Base-by-base conservation (phyloP, 1,284 basidiomycete genomes). In the Coriolopsis trogii region DNA sequence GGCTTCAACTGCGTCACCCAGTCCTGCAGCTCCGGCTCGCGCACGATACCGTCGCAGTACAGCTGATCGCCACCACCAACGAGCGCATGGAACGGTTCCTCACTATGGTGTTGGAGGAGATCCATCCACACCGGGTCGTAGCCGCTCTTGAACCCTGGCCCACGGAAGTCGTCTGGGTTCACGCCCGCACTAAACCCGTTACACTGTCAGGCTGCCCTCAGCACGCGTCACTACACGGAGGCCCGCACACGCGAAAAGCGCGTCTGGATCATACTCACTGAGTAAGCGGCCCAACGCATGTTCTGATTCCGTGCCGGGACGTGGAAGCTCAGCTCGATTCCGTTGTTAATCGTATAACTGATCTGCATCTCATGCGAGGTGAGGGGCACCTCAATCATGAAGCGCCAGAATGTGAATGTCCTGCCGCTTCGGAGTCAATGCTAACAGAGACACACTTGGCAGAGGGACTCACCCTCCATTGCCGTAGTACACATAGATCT, bases 51-150 rank as follows among this genome's bases (percentile, higher is more conserved):
- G 61, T 91, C 91, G 56, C 89, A 92, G 63, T 93, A 93, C 9
- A 93, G 72, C 65, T 93, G 91, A 64, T 93, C 91, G 6, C 91
- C 91, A 24, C 93, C 93, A 18, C 93, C 93, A 4, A 94, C 81
- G 34, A 94, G 72, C 6, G 80, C 85, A 67, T 98, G 96, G 69
- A 93, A 96, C 0, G 95, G 94, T 53, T 78, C 74, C 60, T 84
- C 78, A 2, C 80, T 77, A 64, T 99, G 96, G 60, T 90, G 86
- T 36, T 80, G 73, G 25, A 99, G 79, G 34, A 98, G 71, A 70
- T 99, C 95, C 60, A 87, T 80, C 96, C 96, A 99, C 8, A 98
- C 84, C 9, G 91, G 93, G 68, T 95, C 93, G 64, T 91, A 94
- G 0, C 93, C 89, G 46, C 73, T 84, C 55, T 79, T 81, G 67